These are phyloP conservation scores for Crucibulum parvulum DNA, from an alignment of 1,284 basidiomycete species.

Conservation along the genomic window DNA sequence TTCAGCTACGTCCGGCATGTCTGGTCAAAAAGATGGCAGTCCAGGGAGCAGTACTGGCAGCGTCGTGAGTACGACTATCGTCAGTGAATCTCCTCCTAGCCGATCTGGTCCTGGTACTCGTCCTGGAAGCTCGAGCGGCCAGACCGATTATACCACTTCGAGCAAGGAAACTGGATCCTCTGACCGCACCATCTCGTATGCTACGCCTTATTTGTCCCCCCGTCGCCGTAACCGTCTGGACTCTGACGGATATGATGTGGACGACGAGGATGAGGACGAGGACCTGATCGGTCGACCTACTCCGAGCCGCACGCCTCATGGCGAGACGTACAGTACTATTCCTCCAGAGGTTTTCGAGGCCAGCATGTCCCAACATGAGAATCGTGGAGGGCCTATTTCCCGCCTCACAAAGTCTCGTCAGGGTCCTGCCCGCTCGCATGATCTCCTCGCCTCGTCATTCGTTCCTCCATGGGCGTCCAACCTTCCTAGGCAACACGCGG, in stretches of 20 bases:
- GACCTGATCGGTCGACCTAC: constrained; percentile 40
- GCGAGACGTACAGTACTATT: constrained; percentile 76
- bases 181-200: neutral
- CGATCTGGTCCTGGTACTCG: neutral
- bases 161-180: too few relatives aligned
- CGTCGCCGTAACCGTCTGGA: constrained; percentile 16
- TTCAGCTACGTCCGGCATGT: neutral
- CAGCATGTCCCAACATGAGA: constrained; percentile 43
- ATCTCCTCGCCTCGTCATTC: constrained; percentile 47
- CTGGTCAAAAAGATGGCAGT: neutral
- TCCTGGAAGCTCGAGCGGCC: neutral
- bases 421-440: constrained; percentile 15
- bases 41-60: constrained; percentile 22
- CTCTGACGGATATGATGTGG: constrained; percentile 21
- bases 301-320: constrained; percentile 68
- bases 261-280: constrained; percentile 42
- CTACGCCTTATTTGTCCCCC: neutral
- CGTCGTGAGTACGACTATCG: constrained; percentile 10
- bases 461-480: constrained; percentile 75
- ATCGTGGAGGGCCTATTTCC: constrained; percentile 23
- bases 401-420: constrained; percentile 23
- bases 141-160: neutral
- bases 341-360: constrained; percentile 65
- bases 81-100: neutral
- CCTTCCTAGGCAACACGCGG: constrained; percentile 65